These are phyloP conservation scores for Ophiorrhiza pumila DNA, from an alignment of 257 asterid genomes.

Conservation along the genomic window DNA sequence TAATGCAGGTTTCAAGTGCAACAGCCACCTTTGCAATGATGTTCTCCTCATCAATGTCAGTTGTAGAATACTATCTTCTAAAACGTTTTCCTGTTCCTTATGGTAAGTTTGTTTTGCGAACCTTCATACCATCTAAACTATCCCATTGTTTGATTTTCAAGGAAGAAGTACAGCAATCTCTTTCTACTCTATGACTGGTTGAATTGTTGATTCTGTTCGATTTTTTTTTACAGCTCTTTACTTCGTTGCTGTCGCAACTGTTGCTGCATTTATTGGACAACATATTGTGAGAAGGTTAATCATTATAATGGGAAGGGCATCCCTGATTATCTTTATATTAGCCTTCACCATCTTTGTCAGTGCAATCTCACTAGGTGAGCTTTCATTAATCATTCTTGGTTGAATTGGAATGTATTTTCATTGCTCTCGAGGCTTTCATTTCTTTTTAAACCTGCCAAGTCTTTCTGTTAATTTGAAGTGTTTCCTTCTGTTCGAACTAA, in stretches of 20 bases:
- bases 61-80: constrained; percentile 85
- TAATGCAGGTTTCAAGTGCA: constrained; percentile 88
- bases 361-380: constrained; percentile 82
- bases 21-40: constrained; percentile 97
- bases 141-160: not conserved
- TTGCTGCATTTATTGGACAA: constrained; percentile 86
- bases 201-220: not conserved
- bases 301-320: constrained; percentile 73
- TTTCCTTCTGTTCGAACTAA: not conserved
- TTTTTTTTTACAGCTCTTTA: constrained; percentile 52
- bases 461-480: not conserved
- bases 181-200: not conserved
- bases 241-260: constrained; percentile 62
- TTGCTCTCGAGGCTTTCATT: not conserved
- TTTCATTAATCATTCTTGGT: not conserved
- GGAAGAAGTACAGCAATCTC: not conserved
- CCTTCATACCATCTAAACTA: not conserved
- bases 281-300: constrained; percentile 73
- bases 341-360: constrained; percentile 88
- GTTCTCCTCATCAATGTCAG: constrained; percentile 99
- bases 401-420: not conserved
- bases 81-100: constrained; percentile 94
- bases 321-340: constrained; percentile 83
- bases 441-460: not conserved
- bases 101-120: constrained; percentile 41